Percentiles rank a stretch among this genome's conserved stretches.
Evolutionary conservation across 2,329 filamentous ascomycete species (phyloP).

Genomic region (Exophiala bonariae): DNA sequence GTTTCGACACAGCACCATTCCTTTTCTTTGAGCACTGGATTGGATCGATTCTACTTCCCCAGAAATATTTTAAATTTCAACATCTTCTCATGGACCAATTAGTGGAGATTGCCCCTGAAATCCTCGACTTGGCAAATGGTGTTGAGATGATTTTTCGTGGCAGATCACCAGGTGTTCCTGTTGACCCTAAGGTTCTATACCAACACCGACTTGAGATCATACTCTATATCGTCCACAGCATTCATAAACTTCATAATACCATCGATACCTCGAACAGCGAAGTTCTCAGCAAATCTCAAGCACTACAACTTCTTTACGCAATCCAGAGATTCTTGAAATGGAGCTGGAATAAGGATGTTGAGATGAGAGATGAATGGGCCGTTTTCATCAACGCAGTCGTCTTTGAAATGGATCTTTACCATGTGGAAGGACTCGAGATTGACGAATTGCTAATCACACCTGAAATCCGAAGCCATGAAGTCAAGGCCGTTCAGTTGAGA

Average conservation of each 20-base stretch:
- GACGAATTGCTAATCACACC: constrained; percentile 13
- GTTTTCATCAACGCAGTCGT: constrained; percentile 17
- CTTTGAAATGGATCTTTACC: constrained; percentile 16
- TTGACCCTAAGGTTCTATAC: not conserved
- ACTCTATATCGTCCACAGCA: constrained; percentile 16
- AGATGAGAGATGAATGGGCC: constrained; percentile 9
- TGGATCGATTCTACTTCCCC: constrained; percentile 9
- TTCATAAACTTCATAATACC: constrained; percentile 7
- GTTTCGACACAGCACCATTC: constrained; percentile 8
- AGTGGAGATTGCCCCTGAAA: constrained; percentile 10
- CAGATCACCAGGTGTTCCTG: too few species aligned
- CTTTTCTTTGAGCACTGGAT: constrained; percentile 16
- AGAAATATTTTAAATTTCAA: constrained; percentile 14
- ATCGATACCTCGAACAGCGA: constrained; percentile 1
- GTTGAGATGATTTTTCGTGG: too few species aligned
- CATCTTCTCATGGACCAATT: constrained; percentile 17
- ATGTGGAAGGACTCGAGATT: constrained; percentile 12
- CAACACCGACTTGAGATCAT: constrained; percentile 17
- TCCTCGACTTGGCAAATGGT: constrained; percentile 8
- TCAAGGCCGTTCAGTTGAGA: constrained; percentile 10
- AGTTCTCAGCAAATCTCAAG: constrained; percentile 7
- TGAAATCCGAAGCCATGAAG: constrained; percentile 2
- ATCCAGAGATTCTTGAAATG: constrained; percentile 18
- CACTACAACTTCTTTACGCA: constrained; percentile 10
- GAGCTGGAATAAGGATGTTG: constrained; percentile 1